Evolutionary conservation across 345 rosid genomes (phyloP).

Genomic region (Brassica cretica): DNA sequence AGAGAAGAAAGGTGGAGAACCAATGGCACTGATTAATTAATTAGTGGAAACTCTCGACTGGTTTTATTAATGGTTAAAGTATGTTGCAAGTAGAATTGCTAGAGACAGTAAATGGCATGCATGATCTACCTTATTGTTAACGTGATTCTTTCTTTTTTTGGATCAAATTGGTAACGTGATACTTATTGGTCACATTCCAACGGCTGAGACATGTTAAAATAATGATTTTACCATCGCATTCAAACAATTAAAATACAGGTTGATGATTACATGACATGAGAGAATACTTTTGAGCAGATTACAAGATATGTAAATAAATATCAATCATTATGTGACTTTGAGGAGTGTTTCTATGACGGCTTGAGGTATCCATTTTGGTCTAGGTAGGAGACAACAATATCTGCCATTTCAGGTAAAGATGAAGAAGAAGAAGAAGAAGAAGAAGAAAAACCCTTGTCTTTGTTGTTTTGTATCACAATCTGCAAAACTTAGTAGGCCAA

Average conservation of each 20-base stretch:
- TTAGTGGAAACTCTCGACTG: too few species aligned
- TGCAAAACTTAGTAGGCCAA: conserved; percentile 35
- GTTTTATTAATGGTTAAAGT: too few species aligned
- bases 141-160: background rate
- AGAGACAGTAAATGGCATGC: background rate
- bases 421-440: conserved; percentile 38
- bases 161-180: background rate
- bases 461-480: conserved; percentile 56
- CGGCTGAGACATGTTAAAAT: background rate
- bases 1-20: too few species aligned
- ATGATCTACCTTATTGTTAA: background rate
- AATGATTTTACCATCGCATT: conserved; percentile 1
- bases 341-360: conserved; percentile 39
- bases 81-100: too few species aligned
- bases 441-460: conserved; percentile 27
- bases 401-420: conserved; percentile 65
- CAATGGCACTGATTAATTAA: background rate
- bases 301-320: background rate
- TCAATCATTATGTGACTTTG: background rate
- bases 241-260: background rate
- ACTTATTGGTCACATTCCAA: background rate
- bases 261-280: conserved; percentile 10
- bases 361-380: conserved; percentile 63
- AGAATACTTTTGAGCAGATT: background rate
- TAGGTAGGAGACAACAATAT: conserved; percentile 62